Evolutionary conservation across 345 rosid species (phyloP).

Genomic region (Salix koriyanagi): DNA sequence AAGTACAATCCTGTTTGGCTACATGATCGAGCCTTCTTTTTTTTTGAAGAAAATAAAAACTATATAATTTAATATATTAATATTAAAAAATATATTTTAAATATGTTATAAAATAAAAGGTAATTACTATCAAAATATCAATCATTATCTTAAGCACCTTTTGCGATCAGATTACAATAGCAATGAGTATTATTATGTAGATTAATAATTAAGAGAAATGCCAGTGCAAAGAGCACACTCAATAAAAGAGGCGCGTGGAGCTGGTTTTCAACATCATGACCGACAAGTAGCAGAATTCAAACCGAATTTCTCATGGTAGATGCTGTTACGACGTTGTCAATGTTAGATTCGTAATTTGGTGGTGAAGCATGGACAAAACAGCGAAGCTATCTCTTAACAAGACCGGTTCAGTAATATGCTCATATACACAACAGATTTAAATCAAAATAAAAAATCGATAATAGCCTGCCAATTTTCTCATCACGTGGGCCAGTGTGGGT

Average conservation of each 20-base stretch:
- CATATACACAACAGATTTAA: background rate
- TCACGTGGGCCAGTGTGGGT: constrained; percentile 19
- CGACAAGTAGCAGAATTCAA: background rate
- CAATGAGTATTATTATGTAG: background rate
- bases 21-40: too few species aligned
- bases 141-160: too few species aligned
- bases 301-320: background rate
- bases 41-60: too few species aligned
- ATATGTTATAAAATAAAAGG: too few species aligned
- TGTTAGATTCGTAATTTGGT: background rate
- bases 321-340: background rate
- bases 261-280: background rate
- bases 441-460: background rate
- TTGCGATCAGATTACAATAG: too few species aligned
- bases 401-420: background rate
- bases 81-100: too few species aligned
- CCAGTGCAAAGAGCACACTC: background rate
- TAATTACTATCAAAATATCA: too few species aligned
- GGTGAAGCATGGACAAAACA: background rate
- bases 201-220: background rate
- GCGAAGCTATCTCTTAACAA: background rate
- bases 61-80: too few species aligned
- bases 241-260: background rate
- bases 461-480: constrained; percentile 10
- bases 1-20: background rate